Percentiles rank a stretch among this genome's conserved stretches.
These are phyloP conservation scores for Euphrasia arctica DNA, from an alignment of 305 asterid species.

Conservation along the genomic window DNA sequence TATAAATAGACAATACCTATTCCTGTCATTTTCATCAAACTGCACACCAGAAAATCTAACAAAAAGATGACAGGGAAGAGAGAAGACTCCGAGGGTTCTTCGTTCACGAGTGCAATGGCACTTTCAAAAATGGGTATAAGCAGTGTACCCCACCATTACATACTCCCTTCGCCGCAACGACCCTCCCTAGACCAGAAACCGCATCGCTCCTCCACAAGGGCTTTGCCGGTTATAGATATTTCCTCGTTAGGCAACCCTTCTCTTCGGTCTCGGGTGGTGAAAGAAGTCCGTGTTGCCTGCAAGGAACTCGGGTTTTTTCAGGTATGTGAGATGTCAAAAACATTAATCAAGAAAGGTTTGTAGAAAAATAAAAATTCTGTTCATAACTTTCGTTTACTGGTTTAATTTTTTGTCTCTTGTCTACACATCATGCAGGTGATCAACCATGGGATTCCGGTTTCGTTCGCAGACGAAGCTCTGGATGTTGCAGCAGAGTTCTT, in stretches of 20 bases:
- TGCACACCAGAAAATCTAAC: background rate
- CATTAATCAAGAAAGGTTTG: slow-evolving; percentile 1
- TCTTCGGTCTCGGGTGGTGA: slow-evolving; percentile 32
- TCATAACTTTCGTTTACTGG: too few species aligned
- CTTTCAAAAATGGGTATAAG: slow-evolving; percentile 41
- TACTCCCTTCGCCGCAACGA: slow-evolving; percentile 54
- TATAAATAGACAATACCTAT: background rate
- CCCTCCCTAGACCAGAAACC: slow-evolving; percentile 31
- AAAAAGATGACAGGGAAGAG: slow-evolving; percentile 31
- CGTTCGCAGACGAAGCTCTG: slow-evolving; percentile 38
- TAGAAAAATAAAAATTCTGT: background rate
- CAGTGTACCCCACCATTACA: slow-evolving; percentile 41
- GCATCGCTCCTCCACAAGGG: slow-evolving; percentile 22
- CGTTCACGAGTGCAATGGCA: slow-evolving; percentile 41
- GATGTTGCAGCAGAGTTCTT: slow-evolving; percentile 54
- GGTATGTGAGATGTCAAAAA: slow-evolving; percentile 30
- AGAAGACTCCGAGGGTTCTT: slow-evolving; percentile 26
- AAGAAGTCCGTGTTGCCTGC: slow-evolving; percentile 45
- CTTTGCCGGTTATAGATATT: slow-evolving; percentile 53
- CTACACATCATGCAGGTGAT: slow-evolving; percentile 41
- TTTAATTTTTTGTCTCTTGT: too few species aligned
- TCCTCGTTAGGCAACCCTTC: slow-evolving; percentile 38
- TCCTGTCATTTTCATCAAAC: background rate
- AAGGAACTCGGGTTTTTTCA: slow-evolving; percentile 57
- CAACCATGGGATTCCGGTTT: slow-evolving; percentile 52